Conservation (phyloP, 176 grass and related monocot species). For the Metroxylon sagu region DNA sequence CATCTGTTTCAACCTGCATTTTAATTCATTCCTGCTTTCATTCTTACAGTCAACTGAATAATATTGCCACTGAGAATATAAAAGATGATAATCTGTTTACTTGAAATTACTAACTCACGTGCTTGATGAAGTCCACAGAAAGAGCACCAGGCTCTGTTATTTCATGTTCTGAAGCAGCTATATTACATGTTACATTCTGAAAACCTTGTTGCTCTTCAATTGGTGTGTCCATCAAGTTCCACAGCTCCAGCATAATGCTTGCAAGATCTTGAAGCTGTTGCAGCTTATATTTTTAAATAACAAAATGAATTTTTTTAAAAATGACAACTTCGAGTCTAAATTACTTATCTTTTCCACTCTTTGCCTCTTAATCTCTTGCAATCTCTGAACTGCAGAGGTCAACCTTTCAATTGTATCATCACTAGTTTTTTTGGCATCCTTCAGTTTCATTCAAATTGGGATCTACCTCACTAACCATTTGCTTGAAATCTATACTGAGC, state of each 20-base stretch:
- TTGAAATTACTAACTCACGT: constrained; percentile 17
- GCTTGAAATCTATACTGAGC: constrained; percentile 44
- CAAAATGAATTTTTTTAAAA: too few relatives aligned
- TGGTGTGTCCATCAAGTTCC: constrained; percentile 92
- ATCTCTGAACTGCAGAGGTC: constrained; percentile 33
- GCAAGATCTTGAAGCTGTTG: constrained; percentile 71
- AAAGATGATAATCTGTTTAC: too few relatives aligned
- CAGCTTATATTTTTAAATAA: not conserved
- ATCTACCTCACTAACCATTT: constrained; percentile 9
- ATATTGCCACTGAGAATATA: too few relatives aligned
- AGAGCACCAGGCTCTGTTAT: constrained; percentile 56
- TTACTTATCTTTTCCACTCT: constrained; percentile 51
- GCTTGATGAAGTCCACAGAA: constrained; percentile 39
- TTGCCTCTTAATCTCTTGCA: constrained; percentile 45
- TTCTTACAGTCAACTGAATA: too few relatives aligned
- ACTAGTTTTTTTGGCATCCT: constrained; percentile 21
- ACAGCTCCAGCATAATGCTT: constrained; percentile 70
- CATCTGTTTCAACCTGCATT: constrained; percentile 64
- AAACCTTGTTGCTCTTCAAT: constrained; percentile 76
- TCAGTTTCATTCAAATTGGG: constrained; percentile 8
- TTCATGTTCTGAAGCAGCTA: constrained; percentile 86
- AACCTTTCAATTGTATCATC: constrained; percentile 34
- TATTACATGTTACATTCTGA: constrained; percentile 74
- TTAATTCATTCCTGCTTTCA: too few relatives aligned
- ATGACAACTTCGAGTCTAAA: too few relatives aligned